phyloP scores from a whole-genome alignment of 2,329 filamentous ascomycete genomes.

The Colletotrichum neosansevieriae region DNA sequence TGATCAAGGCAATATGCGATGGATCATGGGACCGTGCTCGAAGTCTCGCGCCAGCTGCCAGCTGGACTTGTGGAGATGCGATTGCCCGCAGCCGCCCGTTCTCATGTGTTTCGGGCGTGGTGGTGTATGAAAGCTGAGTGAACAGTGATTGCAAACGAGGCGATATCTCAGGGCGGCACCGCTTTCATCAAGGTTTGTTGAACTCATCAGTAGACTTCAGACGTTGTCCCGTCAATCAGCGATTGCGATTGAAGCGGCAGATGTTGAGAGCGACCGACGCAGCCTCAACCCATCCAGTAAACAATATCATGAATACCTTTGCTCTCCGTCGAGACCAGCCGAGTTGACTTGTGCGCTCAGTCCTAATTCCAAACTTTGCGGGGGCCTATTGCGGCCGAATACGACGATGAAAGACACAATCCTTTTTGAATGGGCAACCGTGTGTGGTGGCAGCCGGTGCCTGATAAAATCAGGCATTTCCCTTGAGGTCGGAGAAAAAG shows the following conservation, averaged over 20 bases:
- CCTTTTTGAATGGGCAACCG: not conserved
- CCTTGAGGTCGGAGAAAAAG: constrained; percentile 1
- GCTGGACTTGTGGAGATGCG: not conserved
- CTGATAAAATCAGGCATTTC: not conserved
- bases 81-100: constrained; percentile 13
- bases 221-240: constrained; percentile 7
- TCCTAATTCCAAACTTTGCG: not conserved
- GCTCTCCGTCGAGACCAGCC: too few species aligned
- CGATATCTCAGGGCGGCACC: constrained; percentile 14
- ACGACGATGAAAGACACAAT: constrained; percentile 9
- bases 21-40: not conserved
- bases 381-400: not conserved
- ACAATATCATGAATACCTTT: not conserved
- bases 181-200: constrained; percentile 1
- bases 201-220: constrained; percentile 10
- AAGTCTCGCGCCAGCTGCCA: not conserved
- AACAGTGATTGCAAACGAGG: not conserved
- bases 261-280: not conserved
- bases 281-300: constrained; percentile 2
- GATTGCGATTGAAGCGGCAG: constrained; percentile 6
- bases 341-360: constrained; percentile 16
- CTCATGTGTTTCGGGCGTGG: constrained; percentile 11
- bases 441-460: not conserved
- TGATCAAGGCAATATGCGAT: constrained; percentile 1
- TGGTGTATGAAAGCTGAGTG: constrained; percentile 6